Evolutionary conservation across 371 early-diverging fungal species (phyloP).

Genomic region (Rhizopus stolonifer): DNA sequence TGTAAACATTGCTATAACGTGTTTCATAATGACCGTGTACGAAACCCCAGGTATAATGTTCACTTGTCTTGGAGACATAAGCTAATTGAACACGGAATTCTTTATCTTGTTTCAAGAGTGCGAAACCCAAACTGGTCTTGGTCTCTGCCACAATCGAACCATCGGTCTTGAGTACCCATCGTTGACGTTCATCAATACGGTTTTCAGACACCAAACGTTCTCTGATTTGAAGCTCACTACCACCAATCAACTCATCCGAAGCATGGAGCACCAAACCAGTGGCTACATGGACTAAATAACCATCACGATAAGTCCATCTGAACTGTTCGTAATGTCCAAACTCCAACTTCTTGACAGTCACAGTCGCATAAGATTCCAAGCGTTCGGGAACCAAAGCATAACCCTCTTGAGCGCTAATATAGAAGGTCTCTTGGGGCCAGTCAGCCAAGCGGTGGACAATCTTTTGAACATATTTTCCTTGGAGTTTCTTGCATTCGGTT

Average conservation of each 20-base stretch:
- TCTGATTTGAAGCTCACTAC: conserved; percentile 34
- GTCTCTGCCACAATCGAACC: conserved; percentile 33
- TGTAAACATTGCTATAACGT: conserved; percentile 31
- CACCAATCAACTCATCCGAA: conserved; percentile 31
- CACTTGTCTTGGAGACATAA: conserved; percentile 19
- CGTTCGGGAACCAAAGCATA: conserved; percentile 36
- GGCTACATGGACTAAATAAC: conserved; percentile 49
- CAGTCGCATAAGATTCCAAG: conserved; percentile 25
- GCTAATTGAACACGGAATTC: conserved; percentile 26
- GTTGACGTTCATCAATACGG: conserved; percentile 32
- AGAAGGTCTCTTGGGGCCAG: conserved; percentile 39
- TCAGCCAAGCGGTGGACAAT: conserved; percentile 26
- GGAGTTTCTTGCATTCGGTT: conserved; percentile 20
- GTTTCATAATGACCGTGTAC: conserved; percentile 31
- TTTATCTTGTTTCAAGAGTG: conserved; percentile 19
- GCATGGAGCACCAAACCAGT: conserved; percentile 43
- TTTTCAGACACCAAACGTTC: conserved; percentile 13
- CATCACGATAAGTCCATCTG: conserved; percentile 47
- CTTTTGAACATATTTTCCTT: conserved; percentile 17
- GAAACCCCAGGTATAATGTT: conserved; percentile 36
- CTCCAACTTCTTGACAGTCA: conserved; percentile 15
- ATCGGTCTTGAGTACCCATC: conserved; percentile 42
- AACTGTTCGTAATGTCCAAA: conserved; percentile 21
- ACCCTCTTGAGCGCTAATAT: conserved; percentile 33
- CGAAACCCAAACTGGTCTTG: conserved; percentile 30